phyloP scores from a whole-genome alignment of 495 filamentous ascomycete species.

The Beverwykella pulmonaria region DNA sequence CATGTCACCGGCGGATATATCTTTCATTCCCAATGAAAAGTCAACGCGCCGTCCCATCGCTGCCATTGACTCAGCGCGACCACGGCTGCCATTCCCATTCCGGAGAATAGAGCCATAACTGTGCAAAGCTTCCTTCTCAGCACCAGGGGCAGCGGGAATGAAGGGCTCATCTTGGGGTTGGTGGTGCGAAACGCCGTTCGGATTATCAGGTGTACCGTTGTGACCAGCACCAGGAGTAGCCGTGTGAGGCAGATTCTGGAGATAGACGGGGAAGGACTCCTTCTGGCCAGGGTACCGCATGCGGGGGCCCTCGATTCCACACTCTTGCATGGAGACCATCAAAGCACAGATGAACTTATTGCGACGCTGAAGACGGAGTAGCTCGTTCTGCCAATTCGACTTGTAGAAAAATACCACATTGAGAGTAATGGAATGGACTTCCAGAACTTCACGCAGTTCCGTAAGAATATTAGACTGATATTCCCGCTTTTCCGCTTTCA shows the following conservation, averaged over 20 bases:
- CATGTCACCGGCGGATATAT: conserved; percentile 61
- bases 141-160: conserved; percentile 29
- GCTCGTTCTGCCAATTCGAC: conserved; percentile 90
- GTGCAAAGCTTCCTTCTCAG: conserved; percentile 1
- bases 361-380: conserved; percentile 81
- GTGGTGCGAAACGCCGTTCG: conserved; percentile 36
- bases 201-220: conserved; percentile 45
- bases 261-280: conserved; percentile 62
- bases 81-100: conserved; percentile 47
- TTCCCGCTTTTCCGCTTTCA: conserved; percentile 83
- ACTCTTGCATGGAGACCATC: conserved; percentile 82
- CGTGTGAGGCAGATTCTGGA: conserved; percentile 52
- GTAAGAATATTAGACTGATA: conserved; percentile 90
- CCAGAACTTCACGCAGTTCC: conserved; percentile 70
- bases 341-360: conserved; percentile 96
- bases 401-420: conserved; percentile 99
- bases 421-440: conserved; percentile 74
- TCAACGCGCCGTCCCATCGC: conserved; percentile 67
- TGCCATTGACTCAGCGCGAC: conserved; percentile 58
- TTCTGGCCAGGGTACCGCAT: conserved; percentile 71
- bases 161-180: conserved; percentile 41
- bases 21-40: conserved; percentile 72
- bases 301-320: conserved; percentile 85
- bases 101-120: conserved; percentile 59
- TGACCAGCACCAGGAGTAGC: conserved; percentile 48